These are phyloP conservation scores for Leishmania tropica DNA, from an alignment of 208 protist species.

Conservation along the genomic window DNA sequence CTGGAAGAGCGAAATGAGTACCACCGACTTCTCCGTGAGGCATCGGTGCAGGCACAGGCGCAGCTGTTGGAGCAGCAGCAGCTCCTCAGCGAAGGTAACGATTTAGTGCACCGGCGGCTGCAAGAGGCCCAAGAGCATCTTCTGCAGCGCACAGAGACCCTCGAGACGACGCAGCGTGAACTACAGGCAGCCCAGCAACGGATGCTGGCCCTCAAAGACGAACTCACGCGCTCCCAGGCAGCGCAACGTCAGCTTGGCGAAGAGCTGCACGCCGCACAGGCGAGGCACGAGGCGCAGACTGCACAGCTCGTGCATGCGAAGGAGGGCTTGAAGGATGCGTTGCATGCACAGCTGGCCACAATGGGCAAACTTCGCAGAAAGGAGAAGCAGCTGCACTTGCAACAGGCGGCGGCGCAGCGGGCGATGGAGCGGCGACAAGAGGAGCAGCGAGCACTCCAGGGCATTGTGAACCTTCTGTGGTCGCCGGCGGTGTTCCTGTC, in stretches of 20 bases:
- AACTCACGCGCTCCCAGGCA: conserved; percentile 1
- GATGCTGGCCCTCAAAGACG: background rate
- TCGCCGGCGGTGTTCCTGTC: background rate
- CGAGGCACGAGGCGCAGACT: background rate
- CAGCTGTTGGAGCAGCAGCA: conserved; percentile 74
- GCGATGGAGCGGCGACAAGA: conserved; percentile 17
- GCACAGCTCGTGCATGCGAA: conserved; percentile 25
- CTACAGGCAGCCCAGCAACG: conserved; percentile 11
- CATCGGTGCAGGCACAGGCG: conserved; percentile 27
- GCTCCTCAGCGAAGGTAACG: conserved; percentile 33
- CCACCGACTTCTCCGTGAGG: conserved; percentile 25
- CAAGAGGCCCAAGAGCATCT: conserved; percentile 10
- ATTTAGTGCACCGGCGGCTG: conserved; percentile 17
- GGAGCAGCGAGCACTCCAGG: conserved; percentile 4
- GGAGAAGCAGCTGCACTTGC: conserved; percentile 18
- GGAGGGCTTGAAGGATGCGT: conserved; percentile 29
- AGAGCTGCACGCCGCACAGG: conserved; percentile 20
- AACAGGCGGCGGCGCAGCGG: conserved; percentile 12
- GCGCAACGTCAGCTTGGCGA: conserved; percentile 39
- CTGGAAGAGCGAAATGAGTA: conserved; percentile 30
- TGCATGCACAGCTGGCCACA: conserved; percentile 26
- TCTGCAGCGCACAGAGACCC: conserved; percentile 3
- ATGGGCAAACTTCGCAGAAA: background rate
- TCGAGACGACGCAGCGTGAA: conserved; percentile 27
- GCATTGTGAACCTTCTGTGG: conserved; percentile 15